Conservation (phyloP, 176 grass and related monocot genomes). For the Phoenix dactylifera region DNA sequence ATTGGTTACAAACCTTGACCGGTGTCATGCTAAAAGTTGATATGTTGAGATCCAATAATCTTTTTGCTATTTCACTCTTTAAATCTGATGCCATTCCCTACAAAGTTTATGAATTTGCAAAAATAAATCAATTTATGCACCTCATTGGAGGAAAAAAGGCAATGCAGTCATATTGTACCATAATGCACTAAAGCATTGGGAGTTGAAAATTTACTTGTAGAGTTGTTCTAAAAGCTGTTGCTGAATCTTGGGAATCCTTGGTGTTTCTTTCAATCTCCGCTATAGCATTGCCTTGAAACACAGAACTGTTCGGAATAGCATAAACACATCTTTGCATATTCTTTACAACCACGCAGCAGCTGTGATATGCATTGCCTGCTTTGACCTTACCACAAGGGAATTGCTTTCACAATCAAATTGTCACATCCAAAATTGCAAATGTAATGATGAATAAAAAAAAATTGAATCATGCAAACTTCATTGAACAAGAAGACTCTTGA, state of each 20-base stretch:
- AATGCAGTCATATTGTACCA: too few relatives aligned
- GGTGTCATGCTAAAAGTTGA: conserved; percentile 85
- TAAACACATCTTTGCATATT: conserved; percentile 98
- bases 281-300: conserved; percentile 52
- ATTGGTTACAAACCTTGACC: conserved; percentile 60
- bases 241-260: conserved; percentile 33
- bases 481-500: too few relatives aligned
- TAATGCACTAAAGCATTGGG: too few relatives aligned
- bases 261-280: conserved; percentile 31
- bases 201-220: conserved; percentile 54
- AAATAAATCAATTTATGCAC: too few relatives aligned
- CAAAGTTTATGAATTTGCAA: conserved; percentile 1
- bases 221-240: conserved; percentile 45
- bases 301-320: conserved; percentile 62
- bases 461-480: too few relatives aligned
- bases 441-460: too few relatives aligned
- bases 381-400: conserved; percentile 38
- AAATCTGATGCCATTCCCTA: conserved; percentile 77
- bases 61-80: conserved; percentile 80
- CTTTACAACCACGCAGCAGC: conserved; percentile 73
- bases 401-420: too few relatives aligned
- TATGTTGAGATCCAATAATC: conserved; percentile 68
- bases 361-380: conserved; percentile 58
- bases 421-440: too few relatives aligned
- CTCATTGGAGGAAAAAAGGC: too few relatives aligned